Evolutionary conservation across 345 rosid species (phyloP).

Genomic region (Eucalyptus cladocalyx): DNA sequence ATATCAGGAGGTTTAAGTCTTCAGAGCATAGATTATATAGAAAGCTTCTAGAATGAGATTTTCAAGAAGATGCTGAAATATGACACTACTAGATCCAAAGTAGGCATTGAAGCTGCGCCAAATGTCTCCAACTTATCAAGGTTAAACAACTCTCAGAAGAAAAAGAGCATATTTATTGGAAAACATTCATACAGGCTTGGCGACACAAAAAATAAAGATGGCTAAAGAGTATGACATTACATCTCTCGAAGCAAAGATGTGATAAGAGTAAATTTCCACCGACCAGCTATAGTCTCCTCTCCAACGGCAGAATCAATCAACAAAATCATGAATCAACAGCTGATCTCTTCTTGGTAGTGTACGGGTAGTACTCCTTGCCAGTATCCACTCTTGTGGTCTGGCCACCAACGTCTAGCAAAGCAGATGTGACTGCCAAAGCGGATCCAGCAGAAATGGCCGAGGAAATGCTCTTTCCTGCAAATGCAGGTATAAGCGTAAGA

Average conservation of each 20-base stretch:
- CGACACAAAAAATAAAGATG: neutral
- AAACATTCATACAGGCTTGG: neutral
- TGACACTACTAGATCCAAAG: neutral
- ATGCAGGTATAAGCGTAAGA: neutral
- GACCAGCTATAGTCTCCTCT: neutral
- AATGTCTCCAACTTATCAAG: neutral
- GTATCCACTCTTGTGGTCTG: constrained; percentile 85
- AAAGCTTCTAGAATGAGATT: neutral
- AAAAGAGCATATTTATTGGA: neutral
- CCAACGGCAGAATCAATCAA: neutral
- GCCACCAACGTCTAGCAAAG: constrained; percentile 75
- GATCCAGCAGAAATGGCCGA: constrained; percentile 86
- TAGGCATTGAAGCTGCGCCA: neutral
- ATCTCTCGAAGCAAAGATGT: neutral
- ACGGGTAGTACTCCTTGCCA: constrained; percentile 90
- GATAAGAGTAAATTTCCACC: neutral
- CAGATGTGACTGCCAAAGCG: constrained; percentile 77
- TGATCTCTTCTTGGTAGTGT: constrained; percentile 79
- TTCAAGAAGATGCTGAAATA: neutral
- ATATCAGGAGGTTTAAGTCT: neutral
- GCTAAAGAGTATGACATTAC: neutral
- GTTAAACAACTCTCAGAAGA: neutral
- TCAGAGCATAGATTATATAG: neutral
- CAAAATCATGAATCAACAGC: constrained; percentile 22
- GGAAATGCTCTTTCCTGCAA: constrained; percentile 73